Percentiles rank a stretch among this genome's conserved stretches.
Evolutionary conservation across 441 rosid genomes (phyloP).

Genomic region (Populus hybrid): DNA sequence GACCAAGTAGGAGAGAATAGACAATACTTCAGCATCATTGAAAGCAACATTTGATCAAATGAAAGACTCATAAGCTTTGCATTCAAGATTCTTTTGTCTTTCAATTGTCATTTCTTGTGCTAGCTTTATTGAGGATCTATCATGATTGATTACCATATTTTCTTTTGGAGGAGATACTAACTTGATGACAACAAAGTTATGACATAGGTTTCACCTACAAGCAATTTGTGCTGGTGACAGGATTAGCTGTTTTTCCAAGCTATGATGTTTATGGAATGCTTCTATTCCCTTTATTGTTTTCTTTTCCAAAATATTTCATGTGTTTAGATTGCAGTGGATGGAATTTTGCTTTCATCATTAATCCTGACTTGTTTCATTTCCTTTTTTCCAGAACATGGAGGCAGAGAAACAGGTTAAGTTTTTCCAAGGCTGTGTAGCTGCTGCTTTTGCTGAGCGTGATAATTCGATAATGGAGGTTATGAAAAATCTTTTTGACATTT

Average conservation of each 20-base stretch:
- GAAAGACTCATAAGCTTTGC: background rate
- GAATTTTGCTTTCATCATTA: conserved; percentile 9
- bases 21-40: background rate
- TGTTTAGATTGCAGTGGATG: background rate
- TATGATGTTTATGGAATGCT: background rate
- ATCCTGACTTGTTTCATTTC: background rate
- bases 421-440: conserved; percentile 96
- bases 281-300: background rate
- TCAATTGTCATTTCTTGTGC: background rate
- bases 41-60: background rate
- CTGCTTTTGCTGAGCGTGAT: conserved; percentile 98
- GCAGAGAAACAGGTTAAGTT: conserved; percentile 92
- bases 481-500: conserved; percentile 9
- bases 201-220: background rate
- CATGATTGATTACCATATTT: background rate
- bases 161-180: background rate
- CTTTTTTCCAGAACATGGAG: conserved; percentile 62
- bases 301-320: background rate
- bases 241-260: background rate
- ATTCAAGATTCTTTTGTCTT: conserved; percentile 2
- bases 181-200: background rate
- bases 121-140: background rate
- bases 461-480: conserved; percentile 86
- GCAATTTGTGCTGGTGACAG: background rate
- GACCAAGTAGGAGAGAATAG: background rate